Percentiles rank a stretch among this genome's conserved stretches.
phyloP scores from a whole-genome alignment of 495 filamentous ascomycete genomes.

The Aspergillus wentii region DNA sequence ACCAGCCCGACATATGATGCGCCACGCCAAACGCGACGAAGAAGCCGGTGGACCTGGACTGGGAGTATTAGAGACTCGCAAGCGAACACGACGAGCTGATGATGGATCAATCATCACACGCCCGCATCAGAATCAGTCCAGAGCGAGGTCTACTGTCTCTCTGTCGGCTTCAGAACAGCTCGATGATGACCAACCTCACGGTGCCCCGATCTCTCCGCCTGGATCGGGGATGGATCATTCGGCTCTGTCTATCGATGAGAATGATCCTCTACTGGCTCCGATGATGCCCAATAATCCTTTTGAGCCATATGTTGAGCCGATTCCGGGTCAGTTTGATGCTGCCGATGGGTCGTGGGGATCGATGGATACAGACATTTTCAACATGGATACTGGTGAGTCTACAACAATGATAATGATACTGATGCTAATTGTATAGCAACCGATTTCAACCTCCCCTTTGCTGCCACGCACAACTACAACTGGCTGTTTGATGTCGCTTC shows the following conservation, averaged over 20 bases:
- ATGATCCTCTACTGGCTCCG: slow-evolving; percentile 26
- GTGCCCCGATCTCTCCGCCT: slow-evolving; percentile 26
- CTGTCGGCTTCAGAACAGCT: too few species aligned
- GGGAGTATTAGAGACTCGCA: slow-evolving; percentile 55
- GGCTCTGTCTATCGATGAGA: slow-evolving; percentile 21
- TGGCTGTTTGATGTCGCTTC: slow-evolving; percentile 49
- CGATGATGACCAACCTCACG: slow-evolving; percentile 11
- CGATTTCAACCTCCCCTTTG: slow-evolving; percentile 55
- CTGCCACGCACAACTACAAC: slow-evolving; percentile 50
- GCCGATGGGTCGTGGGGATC: slow-evolving; percentile 29
- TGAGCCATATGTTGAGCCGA: slow-evolving; percentile 31
- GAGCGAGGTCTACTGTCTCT: too few species aligned
- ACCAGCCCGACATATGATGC: slow-evolving; percentile 54
- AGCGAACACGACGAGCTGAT: slow-evolving; percentile 51
- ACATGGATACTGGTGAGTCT: slow-evolving; percentile 25
- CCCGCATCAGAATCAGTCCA: too few species aligned
- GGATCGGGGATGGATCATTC: slow-evolving; percentile 22
- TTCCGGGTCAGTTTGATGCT: slow-evolving; percentile 32
- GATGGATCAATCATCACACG: slow-evolving; percentile 51
- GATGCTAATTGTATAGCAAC: slow-evolving; percentile 23
- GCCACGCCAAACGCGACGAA: slow-evolving; percentile 55
- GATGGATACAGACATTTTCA: slow-evolving; percentile 21
- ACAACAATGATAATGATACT: slow-evolving; percentile 7
- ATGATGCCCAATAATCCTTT: slow-evolving; percentile 30
- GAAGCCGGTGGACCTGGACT: slow-evolving; percentile 55